A percentile compares a stretch with the other conserved stretches of the same genome.
Evolutionary conservation across 495 filamentous ascomycete genomes (phyloP).

Genomic region (Annulohypoxylon maeteangense): DNA sequence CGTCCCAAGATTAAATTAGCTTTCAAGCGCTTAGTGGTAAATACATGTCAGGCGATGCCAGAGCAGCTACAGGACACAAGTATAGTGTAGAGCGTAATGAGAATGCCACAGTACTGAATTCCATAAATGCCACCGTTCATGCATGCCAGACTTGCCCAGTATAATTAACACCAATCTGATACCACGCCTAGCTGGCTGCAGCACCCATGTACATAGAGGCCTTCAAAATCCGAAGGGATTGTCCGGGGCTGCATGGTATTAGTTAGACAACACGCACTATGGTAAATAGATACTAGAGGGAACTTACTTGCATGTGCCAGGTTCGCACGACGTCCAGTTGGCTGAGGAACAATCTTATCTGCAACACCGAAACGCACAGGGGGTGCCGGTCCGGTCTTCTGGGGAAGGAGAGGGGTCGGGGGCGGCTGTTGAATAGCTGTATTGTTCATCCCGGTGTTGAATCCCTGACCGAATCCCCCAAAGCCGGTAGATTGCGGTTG

Average conservation of each 20-base stretch:
- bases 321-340: slow-evolving; percentile 90
- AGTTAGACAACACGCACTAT: not conserved
- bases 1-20: slow-evolving; percentile 11
- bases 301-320: slow-evolving; percentile 93
- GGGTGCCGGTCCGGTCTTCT: slow-evolving; percentile 94
- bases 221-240: slow-evolving; percentile 91
- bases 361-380: slow-evolving; percentile 88
- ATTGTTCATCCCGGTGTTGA: slow-evolving; percentile 54
- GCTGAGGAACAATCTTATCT: slow-evolving; percentile 86
- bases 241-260: slow-evolving; percentile 71
- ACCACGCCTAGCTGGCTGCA: not conserved
- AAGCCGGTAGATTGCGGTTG: slow-evolving; percentile 66
- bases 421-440: slow-evolving; percentile 62
- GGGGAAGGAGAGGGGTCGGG: slow-evolving; percentile 70
- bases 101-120: not conserved
- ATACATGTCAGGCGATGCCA: slow-evolving; percentile 19
- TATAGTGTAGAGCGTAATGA: not conserved
- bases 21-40: slow-evolving; percentile 11
- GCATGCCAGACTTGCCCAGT: not conserved
- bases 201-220: not conserved
- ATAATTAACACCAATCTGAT: not conserved
- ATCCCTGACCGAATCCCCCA: slow-evolving; percentile 64
- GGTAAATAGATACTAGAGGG: slow-evolving; percentile 1
- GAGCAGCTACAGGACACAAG: not conserved
- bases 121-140: slow-evolving; percentile 9